phyloP scores from a whole-genome alignment of 495 filamentous ascomycete genomes.

The Penicillium manginii region DNA sequence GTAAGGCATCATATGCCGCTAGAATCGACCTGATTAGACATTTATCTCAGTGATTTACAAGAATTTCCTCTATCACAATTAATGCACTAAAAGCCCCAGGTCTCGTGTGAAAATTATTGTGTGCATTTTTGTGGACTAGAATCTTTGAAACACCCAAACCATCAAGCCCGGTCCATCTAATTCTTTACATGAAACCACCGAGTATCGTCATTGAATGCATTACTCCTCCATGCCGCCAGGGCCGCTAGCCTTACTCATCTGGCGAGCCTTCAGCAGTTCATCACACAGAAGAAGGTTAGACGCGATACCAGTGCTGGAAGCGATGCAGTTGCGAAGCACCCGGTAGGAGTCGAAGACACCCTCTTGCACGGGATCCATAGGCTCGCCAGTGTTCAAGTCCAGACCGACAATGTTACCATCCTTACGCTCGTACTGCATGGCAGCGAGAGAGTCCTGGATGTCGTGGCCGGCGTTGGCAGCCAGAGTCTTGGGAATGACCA shows the following conservation, averaged over 20 bases:
- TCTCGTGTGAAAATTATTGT: constrained; percentile 18
- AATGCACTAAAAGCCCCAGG: not conserved
- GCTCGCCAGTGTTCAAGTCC: constrained; percentile 80
- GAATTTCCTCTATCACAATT: too few species aligned
- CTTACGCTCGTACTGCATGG: constrained; percentile 79
- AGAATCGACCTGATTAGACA: too few species aligned
- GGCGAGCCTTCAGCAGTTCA: constrained; percentile 94
- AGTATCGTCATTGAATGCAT: constrained; percentile 31
- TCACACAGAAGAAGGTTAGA: constrained; percentile 95
- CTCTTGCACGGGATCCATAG: constrained; percentile 93
- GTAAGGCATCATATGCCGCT: too few species aligned
- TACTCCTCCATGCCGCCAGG: constrained; percentile 53
- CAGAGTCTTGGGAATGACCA: constrained; percentile 95
- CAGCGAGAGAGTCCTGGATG: constrained; percentile 88
- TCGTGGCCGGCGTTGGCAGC: constrained; percentile 96
- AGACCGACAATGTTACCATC: constrained; percentile 88
- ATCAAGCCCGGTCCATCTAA: constrained; percentile 25
- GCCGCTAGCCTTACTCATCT: constrained; percentile 69
- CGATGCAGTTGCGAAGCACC: constrained; percentile 88
- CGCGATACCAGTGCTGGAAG: constrained; percentile 92
- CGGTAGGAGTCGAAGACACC: constrained; percentile 97
- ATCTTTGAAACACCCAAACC: constrained; percentile 19
- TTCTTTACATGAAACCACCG: constrained; percentile 33
- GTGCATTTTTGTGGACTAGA: constrained; percentile 35
- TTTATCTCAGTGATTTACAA: too few species aligned